Evolutionary conservation across 1,284 basidiomycete genomes (phyloP), one percentile per base, ranked within the genome.

Genomic region (Papiliotrema laurentii): DNA sequence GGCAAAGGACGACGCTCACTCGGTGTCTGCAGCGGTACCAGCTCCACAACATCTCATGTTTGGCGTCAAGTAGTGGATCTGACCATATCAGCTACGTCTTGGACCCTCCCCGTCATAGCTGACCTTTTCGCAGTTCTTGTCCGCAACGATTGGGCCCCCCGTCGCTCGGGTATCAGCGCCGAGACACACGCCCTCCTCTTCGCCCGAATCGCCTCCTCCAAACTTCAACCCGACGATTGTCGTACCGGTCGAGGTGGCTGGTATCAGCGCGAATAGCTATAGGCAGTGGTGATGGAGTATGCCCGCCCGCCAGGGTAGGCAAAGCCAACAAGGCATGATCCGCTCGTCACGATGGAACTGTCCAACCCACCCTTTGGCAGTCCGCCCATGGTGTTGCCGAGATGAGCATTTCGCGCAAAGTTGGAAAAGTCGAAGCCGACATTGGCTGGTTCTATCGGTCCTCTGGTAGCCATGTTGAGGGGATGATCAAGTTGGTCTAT

Each of bases 71-170:
- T 88, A 98, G 75, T 99, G 96, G 66, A 99, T 99, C 91, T 96
- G 63, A 28, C 22, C 40, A n/a, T 22, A 59, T 55, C 41, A 39
- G 25, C 18, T 3, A 2, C 10, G 25, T 13, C 10, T 19, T 28
- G n/a, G 16, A 14, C 25, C 33, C 24, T 21, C 22, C 18, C 34
- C 10, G 7, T 18, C 14, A 7, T 18, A 25, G 34, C 39, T 45
- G 18, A 90, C 91, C 86, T 98, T 98, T 78, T 97, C 94, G 74
- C 94, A 98, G 76, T 97, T 97, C 83, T 97, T 97, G 78, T 97
- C 94, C 1, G 93, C 93, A 14, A 99, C 91, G 61, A 99, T 97
- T 21, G 85, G 83, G 0, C 94, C 94, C 59, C 86, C 89, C 0
- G 94, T 97, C 2, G 93, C 91, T 64, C 94, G 81, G 0, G 96